Base-by-base conservation (phyloP, 768 basidiomycete genomes). In the Collybiopsis luxurians region DNA sequence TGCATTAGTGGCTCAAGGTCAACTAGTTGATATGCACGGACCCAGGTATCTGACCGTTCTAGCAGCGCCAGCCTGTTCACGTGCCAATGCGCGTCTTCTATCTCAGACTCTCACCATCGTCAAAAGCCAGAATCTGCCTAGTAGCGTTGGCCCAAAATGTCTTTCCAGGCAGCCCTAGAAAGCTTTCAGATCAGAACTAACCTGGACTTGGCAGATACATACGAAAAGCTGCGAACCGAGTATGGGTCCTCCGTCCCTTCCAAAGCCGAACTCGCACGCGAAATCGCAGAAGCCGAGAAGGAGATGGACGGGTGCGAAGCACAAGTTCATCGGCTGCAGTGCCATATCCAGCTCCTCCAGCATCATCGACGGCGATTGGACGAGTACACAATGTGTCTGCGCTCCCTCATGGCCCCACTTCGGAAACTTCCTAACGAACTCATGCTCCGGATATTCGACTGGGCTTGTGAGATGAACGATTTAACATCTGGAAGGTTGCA, bases 381-480 rank as follows among this genome's bases (percentile, higher is more conserved):
- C 27, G 48, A 49, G 23, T 49, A 49, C 48, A 49, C 4, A 19
- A 21, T 4, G 10, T 49, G 48, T 36, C 19, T 49, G n/a, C 27
- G 30, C 19, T 49, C 48, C 30, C 19, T 49, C 13, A 49, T 49
- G 31, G 30, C 48, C 23, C 48, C 48, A 17, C 30, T 51, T n/a
- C 50, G 50, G n/a, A 36, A 27, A 39, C 50, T 51, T 10, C 50
- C 50, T 2, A 39, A 51, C 34, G 50, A 51, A 27, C 31, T 51
- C n/a, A 13, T 24, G 4, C 36, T 51, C 13, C 36, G 50, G 34
- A 51, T 51, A 19, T 51, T 51, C 38, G 50, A 51, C 13, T 40
- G 21, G 15, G 36, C 50, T 2, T 51, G 50, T n/a, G 5, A 7
- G 12, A 39, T 39, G 13, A 51, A 51, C 17, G 23, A 51, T 19